A percentile compares a stretch with the other conserved stretches of the same genome.
phyloP scores from a whole-genome alignment of 2,329 filamentous ascomycete species.

The Thielaviopsis euricoi region DNA sequence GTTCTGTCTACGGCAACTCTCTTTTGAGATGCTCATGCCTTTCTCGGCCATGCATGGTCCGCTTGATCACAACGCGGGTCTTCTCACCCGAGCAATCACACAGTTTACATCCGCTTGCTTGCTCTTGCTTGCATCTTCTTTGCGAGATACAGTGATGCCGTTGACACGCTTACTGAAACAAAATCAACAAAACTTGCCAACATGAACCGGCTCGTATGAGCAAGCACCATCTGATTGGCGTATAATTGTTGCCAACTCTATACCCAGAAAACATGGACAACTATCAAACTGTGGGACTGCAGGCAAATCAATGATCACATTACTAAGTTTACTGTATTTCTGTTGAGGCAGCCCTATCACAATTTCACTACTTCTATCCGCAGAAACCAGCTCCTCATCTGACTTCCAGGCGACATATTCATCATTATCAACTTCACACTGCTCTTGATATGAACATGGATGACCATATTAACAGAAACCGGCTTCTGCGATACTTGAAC shows the following conservation, averaged over 20 bases:
- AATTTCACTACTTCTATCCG: background rate
- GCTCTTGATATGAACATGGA: background rate
- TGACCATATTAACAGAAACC: background rate
- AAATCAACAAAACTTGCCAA: background rate
- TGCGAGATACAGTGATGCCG: background rate
- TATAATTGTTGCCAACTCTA: background rate
- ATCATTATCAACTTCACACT: background rate
- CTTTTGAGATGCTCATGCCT: background rate
- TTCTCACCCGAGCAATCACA: background rate
- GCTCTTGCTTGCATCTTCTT: background rate
- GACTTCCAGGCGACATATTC: background rate
- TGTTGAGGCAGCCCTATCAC: background rate
- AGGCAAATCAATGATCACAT: too few species aligned
- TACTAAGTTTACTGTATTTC: background rate
- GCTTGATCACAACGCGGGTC: background rate
- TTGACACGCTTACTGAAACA: background rate
- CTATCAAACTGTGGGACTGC: too few species aligned
- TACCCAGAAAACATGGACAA: background rate
- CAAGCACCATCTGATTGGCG: background rate
- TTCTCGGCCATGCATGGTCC: background rate
- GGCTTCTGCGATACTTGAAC: background rate
- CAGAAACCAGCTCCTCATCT: background rate
- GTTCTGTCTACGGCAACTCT: background rate
- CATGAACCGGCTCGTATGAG: background rate
- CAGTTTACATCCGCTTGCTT: background rate